These are phyloP conservation scores for Nakataea oryzae DNA, from an alignment of 2,329 filamentous ascomycete genomes.

Conservation along the genomic window DNA sequence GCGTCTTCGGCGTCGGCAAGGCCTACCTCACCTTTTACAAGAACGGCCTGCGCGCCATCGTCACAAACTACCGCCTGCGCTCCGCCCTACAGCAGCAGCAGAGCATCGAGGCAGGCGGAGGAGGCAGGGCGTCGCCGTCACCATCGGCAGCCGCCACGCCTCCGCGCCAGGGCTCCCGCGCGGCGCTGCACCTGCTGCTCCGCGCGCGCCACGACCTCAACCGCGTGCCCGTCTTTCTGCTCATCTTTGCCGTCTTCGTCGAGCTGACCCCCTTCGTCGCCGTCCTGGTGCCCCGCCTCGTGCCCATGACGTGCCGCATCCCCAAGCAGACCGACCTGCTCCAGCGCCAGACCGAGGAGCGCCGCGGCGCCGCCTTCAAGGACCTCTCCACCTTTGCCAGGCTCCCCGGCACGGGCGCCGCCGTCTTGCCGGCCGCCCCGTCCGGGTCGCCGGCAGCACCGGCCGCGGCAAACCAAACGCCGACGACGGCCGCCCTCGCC, in stretches of 20 bases:
- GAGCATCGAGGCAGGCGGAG: not conserved
- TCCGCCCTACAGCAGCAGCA: slow-evolving; percentile 20
- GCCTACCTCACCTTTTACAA: slow-evolving; percentile 84
- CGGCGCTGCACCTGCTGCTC: slow-evolving; percentile 59
- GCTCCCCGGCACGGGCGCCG: slow-evolving; percentile 7
- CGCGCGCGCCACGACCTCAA: slow-evolving; percentile 62
- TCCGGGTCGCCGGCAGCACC: not conserved
- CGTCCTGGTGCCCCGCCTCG: slow-evolving; percentile 55
- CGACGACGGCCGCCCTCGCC: not conserved
- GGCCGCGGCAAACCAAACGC: not conserved
- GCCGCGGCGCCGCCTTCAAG: slow-evolving; percentile 38
- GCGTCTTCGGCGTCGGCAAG: slow-evolving; percentile 56
- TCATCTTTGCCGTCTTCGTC: slow-evolving; percentile 69
- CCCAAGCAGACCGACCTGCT: slow-evolving; percentile 60
- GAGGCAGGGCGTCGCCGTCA: slow-evolving; percentile 50
- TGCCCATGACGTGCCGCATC: slow-evolving; percentile 75
- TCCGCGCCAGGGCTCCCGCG: slow-evolving; percentile 33
- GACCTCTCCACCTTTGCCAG: slow-evolving; percentile 17
- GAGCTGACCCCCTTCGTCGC: slow-evolving; percentile 81
- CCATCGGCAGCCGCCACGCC: slow-evolving; percentile 17
- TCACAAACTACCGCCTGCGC: slow-evolving; percentile 50
- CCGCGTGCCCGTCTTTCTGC: slow-evolving; percentile 67
- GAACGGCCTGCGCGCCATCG: slow-evolving; percentile 65
- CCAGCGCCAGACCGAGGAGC: slow-evolving; percentile 38
- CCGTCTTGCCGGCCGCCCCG: not conserved